phyloP scores from a whole-genome alignment of 768 basidiomycete species.

The Collybiopsis confluens region DNA sequence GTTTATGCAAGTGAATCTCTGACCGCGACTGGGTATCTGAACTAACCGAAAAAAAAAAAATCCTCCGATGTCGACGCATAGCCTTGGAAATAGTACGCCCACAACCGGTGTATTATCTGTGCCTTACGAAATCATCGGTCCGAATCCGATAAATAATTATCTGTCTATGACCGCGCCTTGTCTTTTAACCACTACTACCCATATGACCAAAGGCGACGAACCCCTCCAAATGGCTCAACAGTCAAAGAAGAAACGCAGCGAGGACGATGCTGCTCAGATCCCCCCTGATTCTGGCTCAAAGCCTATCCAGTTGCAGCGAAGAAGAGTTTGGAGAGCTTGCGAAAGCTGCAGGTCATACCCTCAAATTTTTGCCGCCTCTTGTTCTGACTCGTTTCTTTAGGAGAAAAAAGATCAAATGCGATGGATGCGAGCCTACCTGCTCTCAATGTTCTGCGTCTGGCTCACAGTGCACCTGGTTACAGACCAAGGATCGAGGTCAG shows the following conservation, averaged over 20 bases:
- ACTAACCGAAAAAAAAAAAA: no score
- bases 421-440: slow-evolving; percentile 83
- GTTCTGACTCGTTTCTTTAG: slow-evolving; percentile 32
- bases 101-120: no score
- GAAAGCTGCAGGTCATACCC: slow-evolving; percentile 91
- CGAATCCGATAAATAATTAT: background rate
- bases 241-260: slow-evolving; percentile 72
- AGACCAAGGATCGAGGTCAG: slow-evolving; percentile 72
- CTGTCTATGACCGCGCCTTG: background rate
- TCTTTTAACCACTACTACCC: slow-evolving; percentile 2
- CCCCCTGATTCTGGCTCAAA: slow-evolving; percentile 57
- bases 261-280: slow-evolving; percentile 52
- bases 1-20: no score
- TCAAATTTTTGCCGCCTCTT: slow-evolving; percentile 13
- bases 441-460: slow-evolving; percentile 74
- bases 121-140: background rate
- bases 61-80: no score
- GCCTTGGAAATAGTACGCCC: no score
- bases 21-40: no score
- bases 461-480: slow-evolving; percentile 83
- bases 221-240: slow-evolving; percentile 45
- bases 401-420: slow-evolving; percentile 92
- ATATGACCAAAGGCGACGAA: slow-evolving; percentile 51
- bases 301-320: slow-evolving; percentile 73
- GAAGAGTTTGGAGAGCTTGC: slow-evolving; percentile 85